These are phyloP conservation scores for Mediolabrus comicus DNA, from an alignment of 108 stramenopile species.

Conservation along the genomic window DNA sequence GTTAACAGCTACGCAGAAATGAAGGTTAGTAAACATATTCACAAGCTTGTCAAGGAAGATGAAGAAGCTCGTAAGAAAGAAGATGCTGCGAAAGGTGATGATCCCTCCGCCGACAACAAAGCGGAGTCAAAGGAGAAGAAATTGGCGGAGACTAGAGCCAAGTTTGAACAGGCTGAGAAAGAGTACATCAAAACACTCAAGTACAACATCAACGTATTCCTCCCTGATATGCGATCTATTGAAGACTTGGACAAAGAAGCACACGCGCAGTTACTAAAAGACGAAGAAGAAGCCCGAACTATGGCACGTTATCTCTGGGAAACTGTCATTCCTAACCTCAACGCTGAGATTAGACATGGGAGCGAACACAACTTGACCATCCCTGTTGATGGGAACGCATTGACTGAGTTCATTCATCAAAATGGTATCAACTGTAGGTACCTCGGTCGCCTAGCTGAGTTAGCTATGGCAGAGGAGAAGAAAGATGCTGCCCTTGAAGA, in stretches of 20 bases:
- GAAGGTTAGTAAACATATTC: conserved; percentile 56
- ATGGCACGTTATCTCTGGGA: conserved; percentile 84
- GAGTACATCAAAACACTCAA: conserved; percentile 65
- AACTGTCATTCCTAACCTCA: conserved; percentile 76
- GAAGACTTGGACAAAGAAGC: conserved; percentile 58
- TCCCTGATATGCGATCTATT: conserved; percentile 70
- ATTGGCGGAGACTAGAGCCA: background rate
- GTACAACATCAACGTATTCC: conserved; percentile 91
- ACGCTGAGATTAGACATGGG: conserved; percentile 48
- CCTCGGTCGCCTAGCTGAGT: conserved; percentile 82
- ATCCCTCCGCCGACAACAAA: background rate
- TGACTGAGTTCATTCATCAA: conserved; percentile 87
- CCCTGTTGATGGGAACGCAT: conserved; percentile 77
- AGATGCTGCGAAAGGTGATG: conserved; percentile 14
- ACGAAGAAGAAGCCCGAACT: conserved; percentile 83
- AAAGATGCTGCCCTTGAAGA: conserved; percentile 55
- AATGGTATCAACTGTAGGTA: conserved; percentile 95
- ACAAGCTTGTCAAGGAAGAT: conserved; percentile 31
- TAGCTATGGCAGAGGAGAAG: conserved; percentile 82
- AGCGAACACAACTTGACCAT: conserved; percentile 54
- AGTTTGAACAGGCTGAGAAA: conserved; percentile 69
- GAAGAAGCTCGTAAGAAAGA: conserved; percentile 17
- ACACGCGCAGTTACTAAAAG: conserved; percentile 64
- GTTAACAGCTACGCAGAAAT: conserved; percentile 63
- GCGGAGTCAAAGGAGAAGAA: background rate